These are phyloP conservation scores for Mimosa pudica DNA, from an alignment of 306 rosid species.

Conservation along the genomic window DNA sequence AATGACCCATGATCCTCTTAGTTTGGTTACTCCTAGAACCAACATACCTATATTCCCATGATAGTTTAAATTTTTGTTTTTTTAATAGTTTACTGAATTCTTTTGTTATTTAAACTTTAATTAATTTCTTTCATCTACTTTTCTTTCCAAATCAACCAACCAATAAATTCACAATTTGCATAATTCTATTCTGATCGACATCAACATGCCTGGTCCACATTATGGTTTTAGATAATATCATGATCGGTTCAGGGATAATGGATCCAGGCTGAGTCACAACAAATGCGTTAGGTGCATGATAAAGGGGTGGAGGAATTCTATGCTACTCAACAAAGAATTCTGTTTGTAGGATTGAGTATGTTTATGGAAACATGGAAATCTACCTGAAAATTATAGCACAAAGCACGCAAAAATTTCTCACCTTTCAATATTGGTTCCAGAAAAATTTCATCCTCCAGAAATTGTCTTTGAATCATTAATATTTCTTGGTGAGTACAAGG, in stretches of 20 bases:
- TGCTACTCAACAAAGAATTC: background rate
- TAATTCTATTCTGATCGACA: background rate
- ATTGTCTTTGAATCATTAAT: slow-evolving; percentile 82
- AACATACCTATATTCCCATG: background rate
- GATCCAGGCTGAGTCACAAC: background rate
- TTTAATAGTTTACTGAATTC: background rate
- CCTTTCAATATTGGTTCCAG: slow-evolving; percentile 71
- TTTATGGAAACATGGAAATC: background rate
- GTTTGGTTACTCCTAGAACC: background rate
- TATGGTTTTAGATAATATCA: background rate
- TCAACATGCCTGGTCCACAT: background rate
- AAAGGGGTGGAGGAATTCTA: background rate
- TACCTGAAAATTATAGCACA: slow-evolving; percentile 27
- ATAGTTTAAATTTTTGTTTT: background rate
- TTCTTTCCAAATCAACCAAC: background rate
- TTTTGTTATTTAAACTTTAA: background rate
- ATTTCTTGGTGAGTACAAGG: slow-evolving; percentile 89
- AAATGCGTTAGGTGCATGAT: background rate
- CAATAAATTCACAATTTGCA: background rate
- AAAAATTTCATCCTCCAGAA: slow-evolving; percentile 79
- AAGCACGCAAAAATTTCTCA: slow-evolving; percentile 37
- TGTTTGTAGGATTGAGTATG: background rate
- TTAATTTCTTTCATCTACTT: background rate
- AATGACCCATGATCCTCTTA: background rate
- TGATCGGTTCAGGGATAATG: background rate